Evolutionary conservation across 2,329 filamentous ascomycete species (phyloP), one percentile per base, ranked within the genome.

Genomic region (Aspergillus felis): DNA sequence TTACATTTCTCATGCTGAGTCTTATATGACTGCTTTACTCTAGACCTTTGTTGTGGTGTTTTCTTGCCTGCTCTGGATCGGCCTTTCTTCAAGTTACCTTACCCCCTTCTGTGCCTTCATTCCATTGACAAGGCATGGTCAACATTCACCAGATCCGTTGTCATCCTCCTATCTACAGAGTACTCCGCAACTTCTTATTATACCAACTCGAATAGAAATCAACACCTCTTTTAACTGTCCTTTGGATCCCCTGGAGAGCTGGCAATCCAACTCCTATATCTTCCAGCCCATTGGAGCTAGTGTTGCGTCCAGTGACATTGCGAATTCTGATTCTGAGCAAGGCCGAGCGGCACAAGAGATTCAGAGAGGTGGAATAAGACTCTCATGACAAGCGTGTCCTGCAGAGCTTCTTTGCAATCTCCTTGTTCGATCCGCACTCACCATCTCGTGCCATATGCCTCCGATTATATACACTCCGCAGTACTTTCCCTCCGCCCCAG

Each of bases 1-100:
- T 38, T 38, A 17, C 32, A 38, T 38, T 38, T 47, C 22, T 47
- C 20, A 47, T 47, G 44, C 20, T 24, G 12, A 24, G 24, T 14
- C 29, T 35, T 51, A 29, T 35, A 51, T 51, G 35, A 51, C 50
- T 51, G 29, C 20, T 51, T 51, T 22, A 25, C 10, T 51, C 28
- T 44, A 54, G 47, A 48, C 57, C 51, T 57, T 57, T 38, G 58
- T 61, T 59, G 55, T 61, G 60, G 62, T 60, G 55, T 38, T 54
- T 53, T 49, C 55, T 49, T 72, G 56, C 78, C 78, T 59, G 81
- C 80, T 61, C 58, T 66, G 66, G 66, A 76, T 85, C 83, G 62
- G 78, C 81, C 79, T 87, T 87, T 60, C 79, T 56, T 54, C 49
- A 29, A 55, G 52, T 38, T 56, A 32, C 29, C 79, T 78, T 14